Evolutionary conservation across 306 rosid species (phyloP).

Genomic region (Sicyos edulis): DNA sequence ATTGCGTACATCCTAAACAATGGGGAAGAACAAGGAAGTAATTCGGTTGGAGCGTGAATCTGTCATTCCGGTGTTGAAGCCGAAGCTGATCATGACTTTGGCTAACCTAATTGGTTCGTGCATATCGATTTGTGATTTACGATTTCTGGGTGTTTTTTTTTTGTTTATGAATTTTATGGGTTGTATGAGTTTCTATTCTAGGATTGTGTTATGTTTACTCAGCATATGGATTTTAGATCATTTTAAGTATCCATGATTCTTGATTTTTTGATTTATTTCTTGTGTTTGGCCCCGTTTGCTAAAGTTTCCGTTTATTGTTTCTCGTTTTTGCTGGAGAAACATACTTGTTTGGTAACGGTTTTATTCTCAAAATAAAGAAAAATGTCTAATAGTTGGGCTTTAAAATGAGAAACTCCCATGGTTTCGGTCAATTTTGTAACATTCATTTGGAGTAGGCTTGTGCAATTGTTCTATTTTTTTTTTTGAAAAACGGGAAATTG

Average conservation of each 20-base stretch:
- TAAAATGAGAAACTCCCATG: no score
- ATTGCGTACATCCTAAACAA: slow-evolving; percentile 10
- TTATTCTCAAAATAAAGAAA: no score
- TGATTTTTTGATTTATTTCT: neutral
- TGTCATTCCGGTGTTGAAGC: slow-evolving; percentile 81
- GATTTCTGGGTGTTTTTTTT: neutral
- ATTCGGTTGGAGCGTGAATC: slow-evolving; percentile 86
- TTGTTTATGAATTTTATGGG: neutral
- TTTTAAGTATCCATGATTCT: neutral
- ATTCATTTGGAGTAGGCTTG: neutral
- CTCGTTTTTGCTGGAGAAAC: no score
- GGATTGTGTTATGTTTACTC: neutral
- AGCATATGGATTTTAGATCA: neutral
- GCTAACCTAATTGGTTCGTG: slow-evolving; percentile 76
- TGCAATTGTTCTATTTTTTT: neutral
- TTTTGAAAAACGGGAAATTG: no score
- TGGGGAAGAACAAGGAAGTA: slow-evolving; percentile 41
- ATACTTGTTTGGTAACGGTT: no score
- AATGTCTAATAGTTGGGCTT: no score
- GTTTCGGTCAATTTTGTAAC: neutral
- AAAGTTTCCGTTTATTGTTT: no score
- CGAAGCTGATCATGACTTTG: slow-evolving; percentile 66
- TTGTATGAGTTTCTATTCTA: neutral
- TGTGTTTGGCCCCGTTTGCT: no score
- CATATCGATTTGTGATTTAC: neutral